phyloP scores from a whole-genome alignment of 2,329 filamentous ascomycete species.

The Nemania abortiva region DNA sequence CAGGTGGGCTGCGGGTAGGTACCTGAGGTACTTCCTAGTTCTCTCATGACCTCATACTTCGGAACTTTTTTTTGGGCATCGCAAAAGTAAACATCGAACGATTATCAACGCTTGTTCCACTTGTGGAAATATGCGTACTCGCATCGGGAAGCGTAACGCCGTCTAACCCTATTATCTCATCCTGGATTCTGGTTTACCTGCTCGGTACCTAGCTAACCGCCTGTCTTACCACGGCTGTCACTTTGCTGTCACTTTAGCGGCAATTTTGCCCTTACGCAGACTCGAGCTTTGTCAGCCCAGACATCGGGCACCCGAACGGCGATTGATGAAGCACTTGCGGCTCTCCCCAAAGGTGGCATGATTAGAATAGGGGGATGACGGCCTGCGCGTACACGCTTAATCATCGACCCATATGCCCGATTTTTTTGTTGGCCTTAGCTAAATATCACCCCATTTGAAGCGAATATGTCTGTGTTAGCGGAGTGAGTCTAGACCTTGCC shows the following conservation, averaged over 20 bases:
- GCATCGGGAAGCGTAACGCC: slow-evolving; percentile 23
- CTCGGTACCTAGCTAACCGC: neutral
- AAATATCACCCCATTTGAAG: slow-evolving; percentile 23
- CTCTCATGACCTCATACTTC: slow-evolving; percentile 46
- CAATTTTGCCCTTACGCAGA: slow-evolving; percentile 7
- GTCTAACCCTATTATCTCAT: slow-evolving; percentile 6
- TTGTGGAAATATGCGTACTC: slow-evolving; percentile 34
- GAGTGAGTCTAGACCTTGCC: slow-evolving; percentile 56
- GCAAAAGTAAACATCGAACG: slow-evolving; percentile 44
- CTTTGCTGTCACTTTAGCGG: neutral
- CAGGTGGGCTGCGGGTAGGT: neutral
- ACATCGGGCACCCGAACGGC: slow-evolving; percentile 6
- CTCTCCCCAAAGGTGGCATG: slow-evolving; percentile 41
- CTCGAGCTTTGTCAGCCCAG: slow-evolving; percentile 4
- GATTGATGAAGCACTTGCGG: slow-evolving; percentile 22
- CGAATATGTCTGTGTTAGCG: slow-evolving; percentile 60
- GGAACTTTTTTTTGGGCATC: slow-evolving; percentile 8
- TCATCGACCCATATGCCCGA: slow-evolving; percentile 42
- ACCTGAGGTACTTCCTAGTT: neutral
- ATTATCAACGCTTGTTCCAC: slow-evolving; percentile 44
- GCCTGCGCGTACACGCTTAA: slow-evolving; percentile 28
- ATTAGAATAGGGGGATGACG: slow-evolving; percentile 42
- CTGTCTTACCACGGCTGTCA: neutral
- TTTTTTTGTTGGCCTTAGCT: slow-evolving; percentile 22
- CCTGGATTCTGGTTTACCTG: slow-evolving; percentile 4